A percentile compares a stretch with the other conserved stretches of the same genome.
Evolutionary conservation across 202 grass and related monocot species (phyloP).

Genomic region (Carex sylvatica): DNA sequence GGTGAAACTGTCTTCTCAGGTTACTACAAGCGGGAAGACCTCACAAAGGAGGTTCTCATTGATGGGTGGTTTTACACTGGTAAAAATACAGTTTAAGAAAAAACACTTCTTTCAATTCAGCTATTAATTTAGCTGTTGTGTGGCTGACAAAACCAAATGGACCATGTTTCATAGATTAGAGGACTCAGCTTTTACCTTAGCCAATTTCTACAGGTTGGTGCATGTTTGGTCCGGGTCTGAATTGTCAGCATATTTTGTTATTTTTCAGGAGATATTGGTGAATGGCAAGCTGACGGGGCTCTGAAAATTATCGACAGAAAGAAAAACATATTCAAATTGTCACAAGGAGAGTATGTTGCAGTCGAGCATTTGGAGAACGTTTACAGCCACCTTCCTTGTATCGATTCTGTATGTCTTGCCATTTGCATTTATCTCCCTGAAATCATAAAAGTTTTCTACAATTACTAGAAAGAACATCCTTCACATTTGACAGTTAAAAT

Average conservation of each 20-base stretch:
- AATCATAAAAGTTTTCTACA: background rate
- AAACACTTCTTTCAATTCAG: too few relatives aligned
- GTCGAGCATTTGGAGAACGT: conserved; percentile 93
- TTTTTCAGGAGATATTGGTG: conserved; percentile 73
- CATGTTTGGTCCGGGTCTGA: background rate
- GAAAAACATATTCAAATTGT: conserved; percentile 98
- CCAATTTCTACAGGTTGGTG: background rate
- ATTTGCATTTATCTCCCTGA: background rate
- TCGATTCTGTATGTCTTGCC: conserved; percentile 55
- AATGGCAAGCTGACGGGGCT: conserved; percentile 82
- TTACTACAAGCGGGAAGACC: conserved; percentile 80
- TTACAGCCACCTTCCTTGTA: conserved; percentile 53
- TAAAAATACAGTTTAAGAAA: conserved; percentile 19
- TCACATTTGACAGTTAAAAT: background rate
- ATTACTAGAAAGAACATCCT: background rate
- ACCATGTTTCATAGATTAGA: background rate
- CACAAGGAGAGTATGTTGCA: conserved; percentile 83
- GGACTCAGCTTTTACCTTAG: background rate
- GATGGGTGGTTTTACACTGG: conserved; percentile 96
- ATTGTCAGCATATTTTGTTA: background rate
- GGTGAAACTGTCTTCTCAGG: conserved; percentile 79
- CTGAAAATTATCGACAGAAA: conserved; percentile 93
- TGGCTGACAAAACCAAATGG: too few relatives aligned
- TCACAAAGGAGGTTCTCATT: conserved; percentile 75
- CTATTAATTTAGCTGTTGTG: too few relatives aligned